Evolutionary conservation across 106 monocot species (phyloP).

Genomic region (Dactylorhiza incarnata): DNA sequence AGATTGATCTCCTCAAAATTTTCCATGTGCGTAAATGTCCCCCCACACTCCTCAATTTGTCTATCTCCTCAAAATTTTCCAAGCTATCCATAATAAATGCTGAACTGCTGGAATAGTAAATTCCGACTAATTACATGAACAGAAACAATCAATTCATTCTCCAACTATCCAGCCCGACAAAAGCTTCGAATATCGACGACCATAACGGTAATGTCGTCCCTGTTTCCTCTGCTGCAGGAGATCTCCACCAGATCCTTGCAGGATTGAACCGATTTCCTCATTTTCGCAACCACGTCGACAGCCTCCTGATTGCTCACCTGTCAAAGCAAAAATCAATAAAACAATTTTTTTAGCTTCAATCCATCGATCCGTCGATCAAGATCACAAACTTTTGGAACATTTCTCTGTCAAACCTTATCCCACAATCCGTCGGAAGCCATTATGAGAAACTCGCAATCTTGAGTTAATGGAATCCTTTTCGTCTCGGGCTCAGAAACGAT

Average conservation of each 20-base stretch:
- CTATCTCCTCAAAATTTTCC: not conserved
- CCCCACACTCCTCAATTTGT: not conserved
- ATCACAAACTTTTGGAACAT: not conserved
- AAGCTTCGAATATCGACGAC: conserved; percentile 55
- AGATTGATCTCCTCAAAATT: too few species aligned
- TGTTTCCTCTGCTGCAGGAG: conserved; percentile 45
- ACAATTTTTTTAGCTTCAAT: not conserved
- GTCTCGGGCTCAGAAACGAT: conserved; percentile 64
- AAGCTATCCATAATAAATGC: not conserved
- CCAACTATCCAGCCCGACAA: conserved; percentile 5
- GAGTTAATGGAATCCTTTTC: conserved; percentile 19
- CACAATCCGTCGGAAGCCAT: conserved; percentile 81
- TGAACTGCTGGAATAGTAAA: not conserved
- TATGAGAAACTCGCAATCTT: conserved; percentile 47
- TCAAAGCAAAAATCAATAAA: not conserved
- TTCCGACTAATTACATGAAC: not conserved
- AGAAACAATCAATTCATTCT: not conserved
- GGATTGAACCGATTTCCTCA: conserved; percentile 15
- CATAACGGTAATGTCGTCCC: conserved; percentile 79
- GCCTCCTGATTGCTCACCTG: conserved; percentile 70
- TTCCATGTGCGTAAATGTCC: too few species aligned
- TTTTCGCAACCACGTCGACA: conserved; percentile 37
- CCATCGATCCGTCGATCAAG: not conserved
- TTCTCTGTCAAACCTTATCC: conserved; percentile 22
- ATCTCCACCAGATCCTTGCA: conserved; percentile 54